A percentile compares a stretch with the other conserved stretches of the same genome.
Conservation (phyloP, 1,139 yeast species). For the Geotrichum cucujoidarum region DNA sequence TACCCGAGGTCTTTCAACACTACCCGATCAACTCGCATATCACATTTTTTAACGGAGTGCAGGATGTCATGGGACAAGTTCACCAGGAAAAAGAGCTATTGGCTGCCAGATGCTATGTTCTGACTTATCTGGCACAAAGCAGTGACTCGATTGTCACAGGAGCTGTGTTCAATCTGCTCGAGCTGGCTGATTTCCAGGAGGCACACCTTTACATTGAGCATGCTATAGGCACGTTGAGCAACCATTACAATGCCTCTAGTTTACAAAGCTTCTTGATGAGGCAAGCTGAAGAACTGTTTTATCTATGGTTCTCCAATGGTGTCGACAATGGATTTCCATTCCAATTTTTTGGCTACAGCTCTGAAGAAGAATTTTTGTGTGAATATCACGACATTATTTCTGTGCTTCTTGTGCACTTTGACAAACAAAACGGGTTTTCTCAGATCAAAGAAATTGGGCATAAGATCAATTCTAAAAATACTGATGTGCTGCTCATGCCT, state of each 20-base stretch:
- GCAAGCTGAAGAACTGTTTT: conserved; percentile 15
- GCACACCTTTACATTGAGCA: conserved; percentile 8
- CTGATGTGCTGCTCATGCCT: background rate
- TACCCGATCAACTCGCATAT: conserved; percentile 11
- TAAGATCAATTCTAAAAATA: background rate
- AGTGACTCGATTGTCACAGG: conserved; percentile 10
- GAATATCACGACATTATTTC: conserved; percentile 7
- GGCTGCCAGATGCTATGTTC: conserved; percentile 12
- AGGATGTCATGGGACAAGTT: conserved; percentile 6
- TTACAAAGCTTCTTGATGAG: conserved; percentile 8
- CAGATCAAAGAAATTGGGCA: conserved; percentile 6
- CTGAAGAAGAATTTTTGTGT: conserved; percentile 4
- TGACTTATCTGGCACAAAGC: conserved; percentile 10
- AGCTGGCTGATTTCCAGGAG: conserved; percentile 6
- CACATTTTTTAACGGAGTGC: conserved; percentile 8
- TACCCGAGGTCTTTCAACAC: conserved; percentile 8
- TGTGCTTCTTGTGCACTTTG: conserved; percentile 4
- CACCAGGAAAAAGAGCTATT: conserved; percentile 8
- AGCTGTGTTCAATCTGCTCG: conserved; percentile 10
- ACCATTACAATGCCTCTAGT: background rate
- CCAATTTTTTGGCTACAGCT: conserved; percentile 6
- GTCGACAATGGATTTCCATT: conserved; percentile 6
- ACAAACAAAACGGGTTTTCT: background rate
- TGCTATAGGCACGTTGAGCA: background rate
- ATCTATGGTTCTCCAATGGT: conserved; percentile 14